These are phyloP conservation scores for Crithidia expoeki DNA, from an alignment of 208 protist species.

Conservation along the genomic window DNA sequence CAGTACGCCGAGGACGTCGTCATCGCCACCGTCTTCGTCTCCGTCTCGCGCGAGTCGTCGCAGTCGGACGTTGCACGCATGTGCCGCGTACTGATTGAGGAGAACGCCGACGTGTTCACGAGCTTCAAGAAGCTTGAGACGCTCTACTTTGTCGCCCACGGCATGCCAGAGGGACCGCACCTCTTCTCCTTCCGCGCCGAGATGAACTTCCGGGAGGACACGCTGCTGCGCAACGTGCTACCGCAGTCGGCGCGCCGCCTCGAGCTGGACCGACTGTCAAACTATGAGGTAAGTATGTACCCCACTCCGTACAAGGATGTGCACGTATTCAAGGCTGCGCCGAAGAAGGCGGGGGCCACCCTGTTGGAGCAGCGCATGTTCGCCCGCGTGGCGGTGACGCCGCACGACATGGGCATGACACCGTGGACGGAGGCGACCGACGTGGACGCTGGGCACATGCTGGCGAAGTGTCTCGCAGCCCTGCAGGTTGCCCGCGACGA, in stretches of 20 bases:
- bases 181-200: slow-evolving; percentile 92
- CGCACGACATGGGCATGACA: slow-evolving; percentile 81
- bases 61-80: slow-evolving; percentile 48
- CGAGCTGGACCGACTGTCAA: slow-evolving; percentile 92
- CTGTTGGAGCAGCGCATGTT: slow-evolving; percentile 93
- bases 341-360: slow-evolving; percentile 58
- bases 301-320: slow-evolving; percentile 87
- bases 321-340: slow-evolving; percentile 90
- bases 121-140: slow-evolving; percentile 42
- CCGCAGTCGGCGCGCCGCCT: slow-evolving; percentile 95
- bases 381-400: slow-evolving; percentile 90
- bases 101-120: slow-evolving; percentile 37
- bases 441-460: slow-evolving; percentile 80
- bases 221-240: slow-evolving; percentile 94
- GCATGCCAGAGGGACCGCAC: slow-evolving; percentile 71
- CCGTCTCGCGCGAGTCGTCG: slow-evolving; percentile 49
- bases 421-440: slow-evolving; percentile 76
- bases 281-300: slow-evolving; percentile 93
- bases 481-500: slow-evolving; percentile 81
- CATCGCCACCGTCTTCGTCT: slow-evolving; percentile 69
- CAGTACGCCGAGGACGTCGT: slow-evolving; percentile 35
- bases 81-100: slow-evolving; percentile 55
- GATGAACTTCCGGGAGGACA: slow-evolving; percentile 88
- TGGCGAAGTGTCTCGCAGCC: slow-evolving; percentile 75
- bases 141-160: slow-evolving; percentile 78